Conservation (phyloP, 2,329 filamentous ascomycete species). For the Microdochium paspali region DNA sequence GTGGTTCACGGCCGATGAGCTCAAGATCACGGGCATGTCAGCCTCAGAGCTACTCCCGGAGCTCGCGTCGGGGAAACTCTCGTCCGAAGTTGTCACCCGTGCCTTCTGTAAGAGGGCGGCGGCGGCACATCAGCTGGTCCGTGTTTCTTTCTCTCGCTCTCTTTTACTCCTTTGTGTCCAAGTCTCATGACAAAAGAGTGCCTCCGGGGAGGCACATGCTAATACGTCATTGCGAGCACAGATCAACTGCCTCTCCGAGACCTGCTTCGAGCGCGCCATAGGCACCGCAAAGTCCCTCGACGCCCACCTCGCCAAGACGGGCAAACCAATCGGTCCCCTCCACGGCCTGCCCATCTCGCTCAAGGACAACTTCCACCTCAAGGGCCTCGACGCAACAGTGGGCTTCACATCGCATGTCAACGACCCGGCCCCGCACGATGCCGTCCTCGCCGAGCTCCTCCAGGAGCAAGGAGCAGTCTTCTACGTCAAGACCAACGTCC, state of each 20-base stretch:
- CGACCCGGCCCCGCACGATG: slow-evolving; percentile 22
- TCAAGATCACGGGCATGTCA: slow-evolving; percentile 24
- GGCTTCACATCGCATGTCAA: slow-evolving; percentile 26
- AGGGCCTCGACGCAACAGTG: slow-evolving; percentile 24
- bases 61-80: slow-evolving; percentile 18
- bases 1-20: slow-evolving; percentile 42
- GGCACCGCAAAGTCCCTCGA: slow-evolving; percentile 27
- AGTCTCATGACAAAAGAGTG: too few species aligned
- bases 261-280: slow-evolving; percentile 11
- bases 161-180: too few species aligned
- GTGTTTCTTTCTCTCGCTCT: slow-evolving; percentile 3
- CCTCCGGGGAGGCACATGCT: too few species aligned
- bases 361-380: slow-evolving; percentile 8
- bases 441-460: slow-evolving; percentile 18
- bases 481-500: slow-evolving; percentile 39
- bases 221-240: neutral
- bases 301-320: slow-evolving; percentile 21
- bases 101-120: slow-evolving; percentile 41
- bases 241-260: slow-evolving; percentile 19
- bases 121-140: slow-evolving; percentile 33
- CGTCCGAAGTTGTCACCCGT: slow-evolving; percentile 13
- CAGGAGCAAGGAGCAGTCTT: slow-evolving; percentile 27
- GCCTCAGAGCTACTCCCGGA: slow-evolving; percentile 22
- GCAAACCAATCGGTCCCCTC: slow-evolving; percentile 39
- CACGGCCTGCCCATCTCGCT: slow-evolving; percentile 15